These are phyloP conservation scores for Prunus campanulata DNA, from an alignment of 306 rosid species.

Conservation along the genomic window DNA sequence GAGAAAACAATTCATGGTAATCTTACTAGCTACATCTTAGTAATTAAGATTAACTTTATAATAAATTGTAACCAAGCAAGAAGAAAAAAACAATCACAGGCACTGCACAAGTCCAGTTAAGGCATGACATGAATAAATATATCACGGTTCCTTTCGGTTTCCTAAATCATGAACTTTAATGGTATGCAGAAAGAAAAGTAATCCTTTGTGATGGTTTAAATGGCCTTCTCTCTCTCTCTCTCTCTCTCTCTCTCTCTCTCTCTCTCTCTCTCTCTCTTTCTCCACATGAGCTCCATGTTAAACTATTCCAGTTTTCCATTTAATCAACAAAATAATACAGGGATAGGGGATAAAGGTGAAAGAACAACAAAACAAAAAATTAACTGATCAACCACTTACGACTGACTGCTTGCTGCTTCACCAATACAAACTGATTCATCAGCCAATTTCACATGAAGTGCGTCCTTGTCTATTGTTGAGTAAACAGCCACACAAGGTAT, in stretches of 20 bases:
- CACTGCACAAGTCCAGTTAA: neutral
- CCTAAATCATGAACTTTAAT: neutral
- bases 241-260: neutral
- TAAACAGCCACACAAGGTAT: conserved; percentile 98
- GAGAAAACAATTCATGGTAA: neutral
- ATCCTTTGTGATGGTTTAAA: neutral
- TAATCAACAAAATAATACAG: neutral
- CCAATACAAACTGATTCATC: conserved; percentile 97
- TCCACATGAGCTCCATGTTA: neutral
- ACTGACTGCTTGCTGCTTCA: conserved; percentile 92
- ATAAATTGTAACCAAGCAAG: neutral
- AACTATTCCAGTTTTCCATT: neutral
- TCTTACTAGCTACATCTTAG: neutral
- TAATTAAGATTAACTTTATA: neutral
- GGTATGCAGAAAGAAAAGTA: neutral
- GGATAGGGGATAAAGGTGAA: neutral
- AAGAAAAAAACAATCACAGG: neutral
- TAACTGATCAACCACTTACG: conserved; percentile 41
- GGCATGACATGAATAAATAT: neutral
- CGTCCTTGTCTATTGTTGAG: conserved; percentile 92
- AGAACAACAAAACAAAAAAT: neutral
- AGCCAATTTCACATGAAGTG: conserved; percentile 95
- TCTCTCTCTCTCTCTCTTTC: neutral
- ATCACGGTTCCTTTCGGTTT: neutral
- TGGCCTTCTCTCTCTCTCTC: neutral